Base-by-base conservation (phyloP, 2,329 filamentous ascomycete genomes). In the Neopestalotiopsis clavispora region DNA sequence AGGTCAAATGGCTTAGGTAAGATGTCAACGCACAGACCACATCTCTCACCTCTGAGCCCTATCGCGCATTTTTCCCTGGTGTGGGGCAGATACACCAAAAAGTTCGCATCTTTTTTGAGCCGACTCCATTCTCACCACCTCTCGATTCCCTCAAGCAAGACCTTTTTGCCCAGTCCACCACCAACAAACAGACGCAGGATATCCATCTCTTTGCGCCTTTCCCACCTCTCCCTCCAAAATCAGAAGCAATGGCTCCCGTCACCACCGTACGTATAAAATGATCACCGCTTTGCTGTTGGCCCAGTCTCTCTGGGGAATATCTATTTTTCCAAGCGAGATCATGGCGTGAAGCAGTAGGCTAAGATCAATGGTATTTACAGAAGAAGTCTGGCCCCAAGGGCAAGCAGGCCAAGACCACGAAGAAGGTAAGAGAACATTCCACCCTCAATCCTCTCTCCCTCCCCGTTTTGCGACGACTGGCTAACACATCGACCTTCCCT, bases 221-320 rank as follows among this genome's bases (percentile, higher is more conserved):
- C 34, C 34, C 73, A 75, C 78, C 77, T 72, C 80, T 76, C 74
- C 67, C 73, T 83, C 78, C 67, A 71, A 61, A 83, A 84, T 78
- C 67, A 71, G 65, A 83, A 84, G 87, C 84, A 93, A 97, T 97
- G 94, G 92, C 92, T 90, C 89, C 92, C 59, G 59, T 62, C 84
- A 87, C 87, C 85, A 89, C 92, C 86, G 95, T 98, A 97, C 86
- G 94, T 97, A 90, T 84, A 9, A 52, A 20, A 81, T 84, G 82
- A 85, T 30, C 88, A 92, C 84, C 85, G 94, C 94, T 97, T 97
- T 97, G 94, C 94, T 97, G 94, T 93, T 93, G 89, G 91, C 88
- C 87, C 87, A 84, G 82, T 82, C 80, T 81, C 80, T 77, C 76
- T 75, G 74, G 75, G 23, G n/a, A 59, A 60, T 7, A n/a, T n/a